phyloP scores from a whole-genome alignment of 768 basidiomycete genomes.

The Boletellus sp. region DNA sequence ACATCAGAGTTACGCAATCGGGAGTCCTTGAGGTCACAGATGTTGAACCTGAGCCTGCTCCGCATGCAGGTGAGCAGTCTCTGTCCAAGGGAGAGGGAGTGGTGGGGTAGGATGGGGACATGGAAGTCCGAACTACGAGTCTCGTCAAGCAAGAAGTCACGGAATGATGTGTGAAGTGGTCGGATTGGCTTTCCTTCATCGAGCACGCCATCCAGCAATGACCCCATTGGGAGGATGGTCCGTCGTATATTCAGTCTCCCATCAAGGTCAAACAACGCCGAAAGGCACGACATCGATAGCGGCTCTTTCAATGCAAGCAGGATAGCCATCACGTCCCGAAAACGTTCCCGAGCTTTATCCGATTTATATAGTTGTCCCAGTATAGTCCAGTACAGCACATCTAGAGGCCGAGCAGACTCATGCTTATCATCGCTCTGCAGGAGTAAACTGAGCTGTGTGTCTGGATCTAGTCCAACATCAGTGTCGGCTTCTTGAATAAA shows the following conservation, averaged over 20 bases:
- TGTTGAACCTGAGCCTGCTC: neutral
- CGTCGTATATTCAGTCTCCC: neutral
- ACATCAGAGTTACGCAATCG: neutral
- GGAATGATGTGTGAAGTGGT: neutral
- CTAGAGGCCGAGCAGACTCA: neutral
- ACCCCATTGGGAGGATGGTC: neutral
- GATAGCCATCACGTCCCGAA: neutral
- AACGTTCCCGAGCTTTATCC: too few species aligned
- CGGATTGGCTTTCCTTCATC: neutral
- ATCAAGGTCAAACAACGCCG: neutral
- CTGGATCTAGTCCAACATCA: too few species aligned
- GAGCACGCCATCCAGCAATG: neutral
- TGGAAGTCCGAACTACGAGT: neutral
- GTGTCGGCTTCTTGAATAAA: too few species aligned
- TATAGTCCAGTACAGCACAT: neutral
- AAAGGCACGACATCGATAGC: neutral
- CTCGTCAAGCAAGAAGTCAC: neutral
- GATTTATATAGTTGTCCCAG: neutral
- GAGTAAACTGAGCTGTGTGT: neutral
- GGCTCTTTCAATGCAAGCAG: neutral
- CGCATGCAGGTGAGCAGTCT: neutral
- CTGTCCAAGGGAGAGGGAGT: neutral
- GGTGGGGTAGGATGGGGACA: neutral
- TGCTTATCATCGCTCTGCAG: neutral
- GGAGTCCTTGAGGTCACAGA: neutral